Evolutionary conservation across 805 yeast genomes (phyloP).

Genomic region (Clavispora asparagi): DNA sequence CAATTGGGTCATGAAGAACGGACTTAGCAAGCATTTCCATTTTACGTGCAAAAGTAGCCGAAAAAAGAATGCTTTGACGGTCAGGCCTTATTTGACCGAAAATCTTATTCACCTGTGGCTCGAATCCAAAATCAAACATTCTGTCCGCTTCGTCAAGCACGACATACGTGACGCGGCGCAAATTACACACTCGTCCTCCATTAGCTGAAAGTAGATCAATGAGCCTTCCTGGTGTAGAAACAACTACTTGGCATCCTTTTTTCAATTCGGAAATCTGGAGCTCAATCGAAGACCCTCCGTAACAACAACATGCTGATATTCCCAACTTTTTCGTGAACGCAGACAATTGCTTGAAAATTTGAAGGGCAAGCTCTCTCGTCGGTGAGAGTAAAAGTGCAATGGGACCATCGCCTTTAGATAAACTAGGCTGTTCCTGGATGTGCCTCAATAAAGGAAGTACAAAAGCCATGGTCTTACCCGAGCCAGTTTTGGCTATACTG

Average conservation of each 20-base stretch:
- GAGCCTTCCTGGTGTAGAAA: slow-evolving; percentile 93
- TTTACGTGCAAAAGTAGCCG: slow-evolving; percentile 87
- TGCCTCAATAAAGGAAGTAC: slow-evolving; percentile 81
- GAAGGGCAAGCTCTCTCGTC: slow-evolving; percentile 87
- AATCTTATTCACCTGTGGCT: slow-evolving; percentile 86
- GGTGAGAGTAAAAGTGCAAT: slow-evolving; percentile 80
- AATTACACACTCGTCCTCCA: slow-evolving; percentile 65
- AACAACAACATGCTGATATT: slow-evolving; percentile 67
- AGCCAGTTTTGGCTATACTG: slow-evolving; percentile 94
- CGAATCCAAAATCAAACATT: slow-evolving; percentile 95
- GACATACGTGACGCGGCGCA: slow-evolving; percentile 69
- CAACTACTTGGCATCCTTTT: slow-evolving; percentile 71
- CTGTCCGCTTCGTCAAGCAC: slow-evolving; percentile 95
- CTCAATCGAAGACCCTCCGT: slow-evolving; percentile 85
- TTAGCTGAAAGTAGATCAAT: slow-evolving; percentile 86
- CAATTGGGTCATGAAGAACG: slow-evolving; percentile 59
- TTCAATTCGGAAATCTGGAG: slow-evolving; percentile 76
- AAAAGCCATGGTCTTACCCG: slow-evolving; percentile 92
- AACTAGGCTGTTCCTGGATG: slow-evolving; percentile 63
- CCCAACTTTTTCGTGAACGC: slow-evolving; percentile 49
- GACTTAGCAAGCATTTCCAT: slow-evolving; percentile 72
- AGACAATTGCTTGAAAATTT: slow-evolving; percentile 64
- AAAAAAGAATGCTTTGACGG: slow-evolving; percentile 81
- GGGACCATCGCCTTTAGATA: slow-evolving; percentile 61
- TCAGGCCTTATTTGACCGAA: slow-evolving; percentile 76